These are phyloP conservation scores for Colletotrichum trifolii DNA, from an alignment of 2,329 filamentous ascomycete genomes.

Conservation along the genomic window DNA sequence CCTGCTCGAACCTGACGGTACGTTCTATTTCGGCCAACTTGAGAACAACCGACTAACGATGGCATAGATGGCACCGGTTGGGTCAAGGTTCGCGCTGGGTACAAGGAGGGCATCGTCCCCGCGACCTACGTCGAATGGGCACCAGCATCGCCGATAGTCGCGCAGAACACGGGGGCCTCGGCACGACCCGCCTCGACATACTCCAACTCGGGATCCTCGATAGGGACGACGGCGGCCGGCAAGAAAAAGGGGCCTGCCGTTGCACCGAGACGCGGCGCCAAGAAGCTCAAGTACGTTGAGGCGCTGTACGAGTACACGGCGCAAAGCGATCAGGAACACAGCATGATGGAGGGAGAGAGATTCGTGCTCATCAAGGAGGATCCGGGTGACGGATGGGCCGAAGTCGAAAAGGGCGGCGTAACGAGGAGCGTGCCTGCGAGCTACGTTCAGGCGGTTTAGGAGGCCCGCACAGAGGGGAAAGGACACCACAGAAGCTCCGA, in stretches of 20 bases:
- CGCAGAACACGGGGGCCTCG: conserved; percentile 58
- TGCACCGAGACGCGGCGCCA: conserved; percentile 88
- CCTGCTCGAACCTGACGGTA: conserved; percentile 89
- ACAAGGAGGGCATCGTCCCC: conserved; percentile 86
- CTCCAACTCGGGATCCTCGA: conserved; percentile 80
- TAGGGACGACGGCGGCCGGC: conserved; percentile 55
- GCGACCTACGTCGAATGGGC: conserved; percentile 83
- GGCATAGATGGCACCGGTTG: conserved; percentile 86
- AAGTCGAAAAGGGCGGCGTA: conserved; percentile 90
- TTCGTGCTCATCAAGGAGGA: conserved; percentile 92
- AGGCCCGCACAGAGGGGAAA: conserved; percentile 27
- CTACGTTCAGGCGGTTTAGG: conserved; percentile 83
- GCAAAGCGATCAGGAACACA: conserved; percentile 86
- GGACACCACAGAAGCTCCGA: neutral
- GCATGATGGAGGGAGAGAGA: conserved; percentile 88
- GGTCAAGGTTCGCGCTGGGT: conserved; percentile 82
- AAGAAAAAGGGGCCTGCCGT: conserved; percentile 95
- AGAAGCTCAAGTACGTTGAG: conserved; percentile 93
- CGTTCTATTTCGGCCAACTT: conserved; percentile 46
- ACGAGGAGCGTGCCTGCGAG: conserved; percentile 93
- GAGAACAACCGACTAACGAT: conserved; percentile 8
- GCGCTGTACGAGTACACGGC: conserved; percentile 93
- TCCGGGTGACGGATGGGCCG: conserved; percentile 93
- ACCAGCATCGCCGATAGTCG: conserved; percentile 55
- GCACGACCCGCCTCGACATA: conserved; percentile 79